phyloP scores from a whole-genome alignment of 805 yeast genomes.

The Ogataea degrootiae region DNA sequence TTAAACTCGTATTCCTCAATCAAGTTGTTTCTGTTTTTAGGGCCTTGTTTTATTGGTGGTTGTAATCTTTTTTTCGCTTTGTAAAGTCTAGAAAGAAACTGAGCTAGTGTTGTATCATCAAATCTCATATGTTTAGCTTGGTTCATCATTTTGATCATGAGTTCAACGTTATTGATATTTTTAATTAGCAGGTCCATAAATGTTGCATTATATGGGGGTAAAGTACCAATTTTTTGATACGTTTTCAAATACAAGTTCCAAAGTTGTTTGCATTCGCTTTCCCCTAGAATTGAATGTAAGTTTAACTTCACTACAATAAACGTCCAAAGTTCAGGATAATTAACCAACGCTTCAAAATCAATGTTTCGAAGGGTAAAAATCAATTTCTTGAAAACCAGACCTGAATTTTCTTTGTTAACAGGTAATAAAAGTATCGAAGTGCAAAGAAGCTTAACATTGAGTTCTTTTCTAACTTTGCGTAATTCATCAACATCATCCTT shows the following conservation, averaged over 20 bases:
- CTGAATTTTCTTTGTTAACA: constrained; percentile 10
- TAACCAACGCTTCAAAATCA: constrained; percentile 13
- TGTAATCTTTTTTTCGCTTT: constrained; percentile 16
- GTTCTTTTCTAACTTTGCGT: constrained; percentile 21
- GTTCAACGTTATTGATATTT: constrained; percentile 12
- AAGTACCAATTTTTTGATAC: background rate
- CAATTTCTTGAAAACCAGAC: constrained; percentile 14
- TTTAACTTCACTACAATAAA: constrained; percentile 24
- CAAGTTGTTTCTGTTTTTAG: constrained; percentile 7
- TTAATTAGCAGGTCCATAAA: constrained; percentile 3
- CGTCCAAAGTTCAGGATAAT: constrained; percentile 30
- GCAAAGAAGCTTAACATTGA: constrained; percentile 26
- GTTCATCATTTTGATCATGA: constrained; percentile 16
- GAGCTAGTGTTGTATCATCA: constrained; percentile 25
- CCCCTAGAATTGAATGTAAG: constrained; percentile 14
- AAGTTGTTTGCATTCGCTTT: constrained; percentile 10
- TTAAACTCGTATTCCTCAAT: constrained; percentile 11
- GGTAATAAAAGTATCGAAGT: constrained; percentile 23
- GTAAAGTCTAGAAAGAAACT: constrained; percentile 23
- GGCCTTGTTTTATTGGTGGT: constrained; percentile 6
- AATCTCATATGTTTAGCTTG: constrained; percentile 7
- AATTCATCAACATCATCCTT: constrained; percentile 11
- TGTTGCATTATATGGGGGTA: constrained; percentile 10
- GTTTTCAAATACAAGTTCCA: constrained; percentile 16
- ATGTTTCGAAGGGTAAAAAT: constrained; percentile 12